phyloP scores from a whole-genome alignment of 371 early-diverging fungal species.

The Rhizomucor pusillus region DNA sequence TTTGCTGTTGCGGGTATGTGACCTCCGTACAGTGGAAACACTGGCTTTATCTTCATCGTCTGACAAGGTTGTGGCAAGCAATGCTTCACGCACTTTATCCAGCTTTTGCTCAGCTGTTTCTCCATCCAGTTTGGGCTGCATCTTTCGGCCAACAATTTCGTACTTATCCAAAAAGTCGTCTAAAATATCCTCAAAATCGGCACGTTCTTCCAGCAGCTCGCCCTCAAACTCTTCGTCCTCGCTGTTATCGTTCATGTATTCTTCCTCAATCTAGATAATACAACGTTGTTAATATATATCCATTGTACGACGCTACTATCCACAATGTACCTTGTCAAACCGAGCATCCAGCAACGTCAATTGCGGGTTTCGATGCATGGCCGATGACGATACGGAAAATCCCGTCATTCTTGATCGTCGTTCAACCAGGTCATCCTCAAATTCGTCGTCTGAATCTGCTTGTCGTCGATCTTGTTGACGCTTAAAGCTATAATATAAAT shows the following conservation, averaged over 20 bases:
- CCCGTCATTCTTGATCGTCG: conserved; percentile 47
- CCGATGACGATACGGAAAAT: conserved; percentile 88
- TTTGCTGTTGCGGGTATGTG: conserved; percentile 25
- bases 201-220: conserved; percentile 39
- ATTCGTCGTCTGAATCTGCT: conserved; percentile 26
- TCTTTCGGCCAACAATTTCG: conserved; percentile 75
- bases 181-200: conserved; percentile 71
- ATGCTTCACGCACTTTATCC: conserved; percentile 65
- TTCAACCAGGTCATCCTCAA: conserved; percentile 45
- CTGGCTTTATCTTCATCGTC: conserved; percentile 31
- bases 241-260: conserved; percentile 73
- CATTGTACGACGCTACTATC: background rate
- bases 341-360: conserved; percentile 88
- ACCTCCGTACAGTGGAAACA: conserved; percentile 15
- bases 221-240: conserved; percentile 46
- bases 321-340: conserved; percentile 71
- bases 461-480: conserved; percentile 33
- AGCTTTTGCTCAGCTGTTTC: conserved; percentile 61
- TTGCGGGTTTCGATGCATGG: conserved; percentile 88
- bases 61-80: conserved; percentile 42
- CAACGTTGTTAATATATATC: background rate
- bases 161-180: conserved; percentile 89
- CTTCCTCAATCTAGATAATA: conserved; percentile 60
- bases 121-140: conserved; percentile 68
- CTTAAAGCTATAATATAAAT: conserved; percentile 32